Conservation (phyloP, 441 rosid genomes). For the Corymbia calophylla region DNA sequence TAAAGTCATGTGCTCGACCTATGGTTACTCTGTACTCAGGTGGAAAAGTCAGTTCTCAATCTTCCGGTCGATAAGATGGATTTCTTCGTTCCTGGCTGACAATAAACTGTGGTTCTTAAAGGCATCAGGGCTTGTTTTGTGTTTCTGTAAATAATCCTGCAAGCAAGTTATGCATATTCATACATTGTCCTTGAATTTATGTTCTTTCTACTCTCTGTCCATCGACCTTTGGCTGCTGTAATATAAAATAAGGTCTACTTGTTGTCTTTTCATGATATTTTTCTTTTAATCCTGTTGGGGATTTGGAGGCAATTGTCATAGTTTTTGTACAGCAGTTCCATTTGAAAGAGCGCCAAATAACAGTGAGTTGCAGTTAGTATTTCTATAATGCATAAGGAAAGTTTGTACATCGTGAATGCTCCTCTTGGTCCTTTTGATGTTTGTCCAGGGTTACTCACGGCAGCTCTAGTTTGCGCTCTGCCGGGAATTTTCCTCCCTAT, state of each 20-base stretch:
- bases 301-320: background rate
- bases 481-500: background rate
- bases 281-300: background rate
- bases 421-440: background rate
- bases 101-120: background rate
- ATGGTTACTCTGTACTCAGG: slow-evolving; percentile 26
- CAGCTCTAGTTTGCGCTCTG: background rate
- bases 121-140: background rate
- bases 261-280: background rate
- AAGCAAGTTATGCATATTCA: background rate
- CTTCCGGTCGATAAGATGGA: slow-evolving; percentile 95
- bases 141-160: background rate
- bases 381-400: background rate
- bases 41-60: slow-evolving; percentile 71
- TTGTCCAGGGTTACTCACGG: background rate
- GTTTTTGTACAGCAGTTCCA: background rate
- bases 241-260: background rate
- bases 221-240: background rate
- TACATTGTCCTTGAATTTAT: background rate
- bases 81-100: slow-evolving; percentile 72
- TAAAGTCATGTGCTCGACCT: background rate
- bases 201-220: background rate
- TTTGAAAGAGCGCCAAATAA: background rate
- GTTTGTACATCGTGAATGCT: background rate
- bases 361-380: background rate